Base-by-base conservation (phyloP, 2,329 filamentous ascomycete genomes). In the Claviceps capensis region DNA sequence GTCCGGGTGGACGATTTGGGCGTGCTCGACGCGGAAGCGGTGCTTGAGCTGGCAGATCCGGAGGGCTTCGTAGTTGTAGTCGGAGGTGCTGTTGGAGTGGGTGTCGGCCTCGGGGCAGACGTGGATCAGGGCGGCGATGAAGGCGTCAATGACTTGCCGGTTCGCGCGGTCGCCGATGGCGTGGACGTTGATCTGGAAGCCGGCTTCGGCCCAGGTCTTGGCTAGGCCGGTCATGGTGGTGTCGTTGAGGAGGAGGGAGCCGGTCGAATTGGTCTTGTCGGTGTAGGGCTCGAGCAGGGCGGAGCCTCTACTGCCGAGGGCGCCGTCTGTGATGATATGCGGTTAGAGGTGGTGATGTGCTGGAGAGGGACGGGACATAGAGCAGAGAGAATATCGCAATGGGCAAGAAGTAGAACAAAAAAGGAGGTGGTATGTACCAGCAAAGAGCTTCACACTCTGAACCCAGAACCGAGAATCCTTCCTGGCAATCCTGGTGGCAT, bases 91-190 rank as follows among this genome's bases (percentile, higher is more conserved):
- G 5, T 60, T 62, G 13, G 74, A 72, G 55, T 16, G 23, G 19
- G 17, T 22, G 5, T 17, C 57, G 36, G 57, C 57, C 5, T 61
- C 62, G 14, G 74, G 72, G 55, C 82, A 85, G 17, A 77, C 60
- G 19, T 70, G 60, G n/a, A 68, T 64, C 4, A 85, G 71, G 9
- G 79, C 77, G 6, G 71, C 69, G 47, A 78, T 73, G 49, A 86
- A 75, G 8, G 82, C 81, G 57, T 84, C 76, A 45, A 86, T 67
- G 52, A 81, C 80, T 36, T 79, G 70, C 26, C 82, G 75, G 61
- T 85, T 85, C 16, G 83, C 83, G 4, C 78, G 70, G 63, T 87
- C 83, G 8, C 83, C 83, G 53, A 86, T 86, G 47, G 82, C 83
- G 63, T 86, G 83, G 54, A 86, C 83, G 60, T 83, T 84, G 52